Evolutionary conservation across 768 basidiomycete species (phyloP).

Genomic region (Rhodosporidiobolus sp.): DNA sequence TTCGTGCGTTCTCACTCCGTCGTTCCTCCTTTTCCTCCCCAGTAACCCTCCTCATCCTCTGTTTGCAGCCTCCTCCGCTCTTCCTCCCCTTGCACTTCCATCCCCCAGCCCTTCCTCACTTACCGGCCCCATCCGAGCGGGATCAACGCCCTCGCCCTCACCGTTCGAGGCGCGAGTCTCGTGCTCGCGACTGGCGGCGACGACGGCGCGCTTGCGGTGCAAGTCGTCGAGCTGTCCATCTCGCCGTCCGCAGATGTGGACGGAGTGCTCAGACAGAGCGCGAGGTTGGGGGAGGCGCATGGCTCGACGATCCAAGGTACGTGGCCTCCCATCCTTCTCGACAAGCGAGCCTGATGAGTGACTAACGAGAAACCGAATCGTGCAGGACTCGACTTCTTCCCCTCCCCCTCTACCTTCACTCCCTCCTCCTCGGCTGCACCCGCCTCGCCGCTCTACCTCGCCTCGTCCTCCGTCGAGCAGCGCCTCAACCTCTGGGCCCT

Average conservation of each 20-base stretch:
- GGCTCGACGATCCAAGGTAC: slow-evolving; percentile 15
- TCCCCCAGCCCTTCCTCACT: background rate
- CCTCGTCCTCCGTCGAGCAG: slow-evolving; percentile 24
- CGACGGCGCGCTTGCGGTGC: slow-evolving; percentile 3
- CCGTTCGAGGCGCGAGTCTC: background rate
- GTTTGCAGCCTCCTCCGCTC: background rate
- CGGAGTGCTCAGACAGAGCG: background rate
- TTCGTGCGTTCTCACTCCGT: background rate
- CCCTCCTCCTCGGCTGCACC: too few relatives aligned
- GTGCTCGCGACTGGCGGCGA: slow-evolving; percentile 11
- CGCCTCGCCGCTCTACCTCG: background rate
- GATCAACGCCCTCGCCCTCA: slow-evolving; percentile 12
- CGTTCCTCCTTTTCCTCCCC: too few relatives aligned
- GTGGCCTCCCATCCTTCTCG: too few relatives aligned
- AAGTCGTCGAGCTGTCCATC: background rate
- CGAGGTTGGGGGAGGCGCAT: background rate
- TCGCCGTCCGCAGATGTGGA: rapidly evolving
- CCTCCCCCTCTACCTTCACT: too few relatives aligned
- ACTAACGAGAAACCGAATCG: too few relatives aligned
- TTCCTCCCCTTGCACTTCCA: background rate
- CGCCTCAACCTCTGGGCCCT: slow-evolving; percentile 21
- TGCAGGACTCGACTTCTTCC: slow-evolving; percentile 19
- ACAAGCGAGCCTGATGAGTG: too few relatives aligned
- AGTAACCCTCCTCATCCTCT: background rate
- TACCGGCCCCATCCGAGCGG: slow-evolving; percentile 7